Base-by-base conservation (phyloP, 2,329 filamentous ascomycete species). In the Fusarium equiseti region DNA sequence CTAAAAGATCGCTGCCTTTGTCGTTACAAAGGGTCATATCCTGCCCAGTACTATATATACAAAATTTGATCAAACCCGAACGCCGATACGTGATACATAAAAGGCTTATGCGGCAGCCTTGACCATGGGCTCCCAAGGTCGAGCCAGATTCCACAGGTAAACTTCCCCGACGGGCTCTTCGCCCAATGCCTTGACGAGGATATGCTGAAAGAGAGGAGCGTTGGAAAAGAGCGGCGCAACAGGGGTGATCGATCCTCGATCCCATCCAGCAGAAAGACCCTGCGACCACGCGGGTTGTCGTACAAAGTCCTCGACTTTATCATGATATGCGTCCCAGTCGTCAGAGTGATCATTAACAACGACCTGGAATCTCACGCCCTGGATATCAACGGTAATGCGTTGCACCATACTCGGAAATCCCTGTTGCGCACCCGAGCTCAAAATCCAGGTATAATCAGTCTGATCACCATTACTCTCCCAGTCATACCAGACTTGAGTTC, bases 81-180 rank as follows among this genome's bases (percentile, higher is more conserved):
- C 70, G 61, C 72, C 68, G 29, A 59, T 63, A 35, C 22, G 22
- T 62, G 48, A 59, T 56, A 63, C 27, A 50, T 38, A 40, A 43
- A 8, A 44, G n/a, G 29, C 31, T 16, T 29, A 81, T n/a, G 77
- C 79, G 15, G 74, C 75, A 11, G 80, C 81, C 67, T 78, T 80
- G n/a, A 83, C 77, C 78, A 83, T 81, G 11, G 81, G 81, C 67
- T 83, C 81, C 81, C 81, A 83, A 38, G 81, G 81, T 32, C 75
- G 73, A 18, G 79, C 75, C 70, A 80, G 63, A 63, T 83, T 82
- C 81, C 81, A 83, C 42, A 83, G 75, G 59, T 83, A 83, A 24
- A 82, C 75, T 49, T 81, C 79, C 12, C 78, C 79, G 4, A 70
- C 56, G 8, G 74, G 75, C 46, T 81, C 78, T 55, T 76, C 77